A percentile compares a stretch with the other conserved stretches of the same genome.
These are phyloP conservation scores for Nakazawaea pomicola DNA, from an alignment of 805 yeast species.

Conservation along the genomic window DNA sequence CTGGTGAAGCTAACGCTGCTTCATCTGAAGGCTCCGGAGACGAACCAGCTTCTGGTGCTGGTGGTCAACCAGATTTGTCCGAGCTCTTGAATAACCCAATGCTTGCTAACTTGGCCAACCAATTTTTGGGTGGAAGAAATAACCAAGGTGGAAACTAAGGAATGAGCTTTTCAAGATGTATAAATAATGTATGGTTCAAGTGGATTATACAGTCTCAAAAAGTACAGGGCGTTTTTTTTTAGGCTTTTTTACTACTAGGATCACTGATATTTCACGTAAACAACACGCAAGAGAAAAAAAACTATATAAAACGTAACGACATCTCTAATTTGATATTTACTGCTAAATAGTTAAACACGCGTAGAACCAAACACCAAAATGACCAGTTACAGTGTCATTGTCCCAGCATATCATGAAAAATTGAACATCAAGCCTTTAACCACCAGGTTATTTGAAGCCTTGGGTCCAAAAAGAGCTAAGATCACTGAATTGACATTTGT, in stretches of 20 bases:
- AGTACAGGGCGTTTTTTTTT: too few species aligned
- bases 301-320: neutral
- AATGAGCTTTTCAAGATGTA: too few species aligned
- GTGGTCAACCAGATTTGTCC: constrained; percentile 47
- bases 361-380: neutral
- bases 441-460: constrained; percentile 41
- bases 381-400: constrained; percentile 29
- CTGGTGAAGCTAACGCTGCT: constrained; percentile 17
- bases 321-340: too few species aligned
- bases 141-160: constrained; percentile 18
- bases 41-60: constrained; percentile 19
- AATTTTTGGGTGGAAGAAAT: constrained; percentile 54
- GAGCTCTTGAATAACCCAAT: constrained; percentile 80
- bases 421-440: constrained; percentile 45
- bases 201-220: too few species aligned
- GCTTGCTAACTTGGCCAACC: constrained; percentile 65
- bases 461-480: constrained; percentile 36
- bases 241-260: too few species aligned
- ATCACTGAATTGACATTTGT: constrained; percentile 44
- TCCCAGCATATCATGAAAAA: constrained; percentile 48
- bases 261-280: too few species aligned
- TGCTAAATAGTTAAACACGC: neutral
- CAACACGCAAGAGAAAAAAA: too few species aligned
- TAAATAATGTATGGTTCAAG: too few species aligned
- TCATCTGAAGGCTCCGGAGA: neutral